A percentile compares a stretch with the other conserved stretches of the same genome.
Conservation (phyloP, 139 green algal genomes). For the Gonium pectorale region DNA sequence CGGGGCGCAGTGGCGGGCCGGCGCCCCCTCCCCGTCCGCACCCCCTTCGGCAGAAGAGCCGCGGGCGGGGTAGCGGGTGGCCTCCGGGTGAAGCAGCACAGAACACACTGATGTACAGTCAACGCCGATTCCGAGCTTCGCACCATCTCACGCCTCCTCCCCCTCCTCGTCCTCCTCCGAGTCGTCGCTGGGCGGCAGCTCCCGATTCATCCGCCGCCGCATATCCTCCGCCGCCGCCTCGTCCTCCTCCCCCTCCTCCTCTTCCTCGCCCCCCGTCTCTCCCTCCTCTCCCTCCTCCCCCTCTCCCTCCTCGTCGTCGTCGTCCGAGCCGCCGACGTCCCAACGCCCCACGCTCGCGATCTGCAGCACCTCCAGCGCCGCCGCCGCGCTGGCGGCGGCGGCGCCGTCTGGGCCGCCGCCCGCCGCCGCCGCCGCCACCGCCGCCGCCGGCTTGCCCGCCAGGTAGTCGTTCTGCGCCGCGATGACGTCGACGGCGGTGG, state of each 20-base stretch:
- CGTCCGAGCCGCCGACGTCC: conserved; percentile 6
- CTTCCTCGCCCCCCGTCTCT: background rate
- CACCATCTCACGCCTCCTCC: conserved; percentile 42
- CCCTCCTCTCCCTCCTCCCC: background rate
- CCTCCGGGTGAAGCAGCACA: background rate
- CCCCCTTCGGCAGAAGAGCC: background rate
- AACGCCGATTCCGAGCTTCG: background rate
- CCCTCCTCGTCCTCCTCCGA: conserved; percentile 51
- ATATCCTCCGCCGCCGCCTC: conserved; percentile 41
- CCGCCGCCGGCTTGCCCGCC: conserved; percentile 3
- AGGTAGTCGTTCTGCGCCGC: conserved; percentile 80
- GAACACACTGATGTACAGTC: background rate
- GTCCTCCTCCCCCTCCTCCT: conserved; percentile 39
- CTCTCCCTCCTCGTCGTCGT: conserved; percentile 42
- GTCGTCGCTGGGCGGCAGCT: conserved; percentile 53
- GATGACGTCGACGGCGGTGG: conserved; percentile 85
- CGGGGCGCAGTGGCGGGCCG: too few species aligned
- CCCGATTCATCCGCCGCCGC: conserved; percentile 56
- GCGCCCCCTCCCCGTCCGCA: background rate
- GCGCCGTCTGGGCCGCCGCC: background rate
- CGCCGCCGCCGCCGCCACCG: conserved; percentile 7
- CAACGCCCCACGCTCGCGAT: conserved; percentile 20
- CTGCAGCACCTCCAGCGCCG: background rate
- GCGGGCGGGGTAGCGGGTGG: too few species aligned
- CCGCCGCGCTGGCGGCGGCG: background rate